Percentiles rank a stretch among this genome's conserved stretches.
Evolutionary conservation across 441 rosid genomes (phyloP).

Genomic region (Mallotus japonicus): DNA sequence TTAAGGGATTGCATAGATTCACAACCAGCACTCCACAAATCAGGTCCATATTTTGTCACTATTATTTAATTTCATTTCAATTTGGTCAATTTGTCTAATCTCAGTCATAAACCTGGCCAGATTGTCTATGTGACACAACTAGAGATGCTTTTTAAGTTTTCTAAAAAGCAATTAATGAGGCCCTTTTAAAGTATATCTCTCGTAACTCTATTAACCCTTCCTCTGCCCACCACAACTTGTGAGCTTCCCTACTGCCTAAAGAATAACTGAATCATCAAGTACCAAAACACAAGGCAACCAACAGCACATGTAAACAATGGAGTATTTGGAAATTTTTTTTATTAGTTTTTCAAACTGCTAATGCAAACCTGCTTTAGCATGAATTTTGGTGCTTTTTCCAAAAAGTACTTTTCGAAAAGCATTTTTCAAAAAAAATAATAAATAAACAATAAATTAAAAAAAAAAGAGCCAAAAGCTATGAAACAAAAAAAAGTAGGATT

Average conservation of each 20-base stretch:
- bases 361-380: too few species aligned
- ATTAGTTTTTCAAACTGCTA: too few species aligned
- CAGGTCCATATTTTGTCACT: background rate
- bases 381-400: too few species aligned
- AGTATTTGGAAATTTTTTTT: too few species aligned
- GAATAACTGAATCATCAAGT: background rate
- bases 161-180: too few species aligned
- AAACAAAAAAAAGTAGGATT: background rate
- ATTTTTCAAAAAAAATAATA: too few species aligned
- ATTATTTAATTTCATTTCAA: background rate
- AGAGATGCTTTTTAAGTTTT: background rate
- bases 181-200: background rate
- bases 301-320: background rate
- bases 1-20: background rate
- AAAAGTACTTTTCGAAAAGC: too few species aligned
- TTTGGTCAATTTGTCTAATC: background rate
- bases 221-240: background rate
- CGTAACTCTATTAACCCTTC: background rate
- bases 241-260: background rate
- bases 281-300: background rate
- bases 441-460: too few species aligned
- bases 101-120: background rate
- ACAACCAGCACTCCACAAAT: background rate
- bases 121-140: background rate
- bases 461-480: background rate